phyloP scores from a whole-genome alignment of 2,329 filamentous ascomycete species.

The Colletotrichum musicola region DNA sequence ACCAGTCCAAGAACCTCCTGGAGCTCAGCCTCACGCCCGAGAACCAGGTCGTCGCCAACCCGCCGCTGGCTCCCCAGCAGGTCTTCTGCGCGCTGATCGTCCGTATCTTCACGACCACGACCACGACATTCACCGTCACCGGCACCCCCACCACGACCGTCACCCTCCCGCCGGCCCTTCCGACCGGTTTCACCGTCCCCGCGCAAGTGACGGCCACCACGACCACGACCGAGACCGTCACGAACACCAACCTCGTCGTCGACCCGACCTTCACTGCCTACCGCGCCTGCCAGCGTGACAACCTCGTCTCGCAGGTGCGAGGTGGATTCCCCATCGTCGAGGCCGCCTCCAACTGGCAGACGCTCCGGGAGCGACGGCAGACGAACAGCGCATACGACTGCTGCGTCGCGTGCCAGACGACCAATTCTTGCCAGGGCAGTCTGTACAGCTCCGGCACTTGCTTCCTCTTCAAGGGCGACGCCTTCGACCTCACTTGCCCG shows the following conservation, averaged over 20 bases:
- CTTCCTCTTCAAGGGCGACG: slow-evolving; percentile 18
- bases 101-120: slow-evolving; percentile 25
- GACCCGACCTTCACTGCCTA: slow-evolving; percentile 29
- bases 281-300: slow-evolving; percentile 28
- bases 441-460: slow-evolving; percentile 18
- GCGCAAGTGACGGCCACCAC: slow-evolving; percentile 16
- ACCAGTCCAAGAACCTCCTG: background rate
- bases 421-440: slow-evolving; percentile 22
- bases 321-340: slow-evolving; percentile 24
- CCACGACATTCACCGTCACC: slow-evolving; percentile 11
- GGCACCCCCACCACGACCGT: slow-evolving; percentile 14
- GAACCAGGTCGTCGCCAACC: background rate
- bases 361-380: slow-evolving; percentile 2
- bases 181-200: background rate
- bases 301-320: slow-evolving; percentile 9
- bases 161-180: slow-evolving; percentile 2
- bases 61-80: slow-evolving; percentile 5
- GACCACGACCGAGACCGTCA: slow-evolving; percentile 13
- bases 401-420: slow-evolving; percentile 30
- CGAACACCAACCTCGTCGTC: background rate
- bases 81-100: slow-evolving; percentile 30
- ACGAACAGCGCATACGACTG: slow-evolving; percentile 9
- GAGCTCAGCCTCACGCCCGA: background rate
- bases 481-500: background rate
- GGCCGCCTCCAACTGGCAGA: slow-evolving; percentile 5